phyloP scores from a whole-genome alignment of 1,284 basidiomycete species.

The Cystobasidium pallidum region DNA sequence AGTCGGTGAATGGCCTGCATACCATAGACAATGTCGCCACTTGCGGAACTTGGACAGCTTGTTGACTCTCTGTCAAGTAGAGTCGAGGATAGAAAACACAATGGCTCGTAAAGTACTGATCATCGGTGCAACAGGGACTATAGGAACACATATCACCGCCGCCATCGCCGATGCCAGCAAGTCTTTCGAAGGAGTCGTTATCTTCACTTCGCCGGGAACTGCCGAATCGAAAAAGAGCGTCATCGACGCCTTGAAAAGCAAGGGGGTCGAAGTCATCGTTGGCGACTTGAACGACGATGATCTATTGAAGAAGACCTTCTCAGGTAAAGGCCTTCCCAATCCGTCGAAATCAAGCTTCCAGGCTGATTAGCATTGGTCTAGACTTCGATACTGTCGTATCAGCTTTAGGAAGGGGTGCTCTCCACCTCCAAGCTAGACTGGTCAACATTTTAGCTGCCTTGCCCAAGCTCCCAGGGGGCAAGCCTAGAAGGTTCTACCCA shows the following conservation, averaged over 20 bases:
- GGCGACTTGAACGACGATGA: constrained; percentile 43
- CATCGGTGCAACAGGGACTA: constrained; percentile 45
- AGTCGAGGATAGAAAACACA: not conserved
- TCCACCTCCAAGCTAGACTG: constrained; percentile 41
- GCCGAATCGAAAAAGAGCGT: constrained; percentile 34
- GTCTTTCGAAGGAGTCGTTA: constrained; percentile 35
- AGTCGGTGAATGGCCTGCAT: not conserved
- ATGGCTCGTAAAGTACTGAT: constrained; percentile 41
- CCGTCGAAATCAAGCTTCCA: constrained; percentile 1
- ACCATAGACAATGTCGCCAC: not conserved
- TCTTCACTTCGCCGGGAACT: constrained; percentile 45
- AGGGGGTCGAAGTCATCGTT: constrained; percentile 42
- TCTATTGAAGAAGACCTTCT: constrained; percentile 39
- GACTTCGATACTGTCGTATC: constrained; percentile 44
- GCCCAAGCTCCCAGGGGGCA: constrained; percentile 11
- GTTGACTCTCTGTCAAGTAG: not conserved
- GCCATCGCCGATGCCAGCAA: constrained; percentile 33
- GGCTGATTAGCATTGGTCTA: not conserved
- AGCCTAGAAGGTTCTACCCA: constrained; percentile 45
- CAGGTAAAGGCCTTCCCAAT: constrained; percentile 25
- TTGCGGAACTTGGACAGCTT: not conserved
- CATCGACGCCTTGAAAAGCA: constrained; percentile 29
- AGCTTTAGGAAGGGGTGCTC: constrained; percentile 44
- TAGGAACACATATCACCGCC: constrained; percentile 43
- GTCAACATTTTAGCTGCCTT: constrained; percentile 39